These are phyloP conservation scores for Coniosporium tulheliwenetii DNA, from an alignment of 2,329 filamentous ascomycete genomes.

Conservation along the genomic window DNA sequence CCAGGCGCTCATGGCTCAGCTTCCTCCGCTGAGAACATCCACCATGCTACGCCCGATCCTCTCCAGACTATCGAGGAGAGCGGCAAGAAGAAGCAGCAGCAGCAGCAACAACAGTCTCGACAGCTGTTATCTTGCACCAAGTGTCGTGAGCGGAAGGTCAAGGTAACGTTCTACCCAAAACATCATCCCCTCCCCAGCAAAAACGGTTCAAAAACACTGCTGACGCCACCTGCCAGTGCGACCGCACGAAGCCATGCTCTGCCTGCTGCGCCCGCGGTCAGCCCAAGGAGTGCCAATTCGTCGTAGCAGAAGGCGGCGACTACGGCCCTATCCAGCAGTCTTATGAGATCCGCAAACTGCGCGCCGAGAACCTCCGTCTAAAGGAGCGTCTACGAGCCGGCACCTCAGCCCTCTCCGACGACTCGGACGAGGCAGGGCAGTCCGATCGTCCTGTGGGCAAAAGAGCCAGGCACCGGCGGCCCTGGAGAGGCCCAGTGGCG, in stretches of 20 bases:
- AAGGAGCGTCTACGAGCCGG: slow-evolving; percentile 24
- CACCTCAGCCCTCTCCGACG: slow-evolving; percentile 1
- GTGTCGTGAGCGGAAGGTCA: slow-evolving; percentile 32
- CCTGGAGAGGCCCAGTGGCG: neutral
- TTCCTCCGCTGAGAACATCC: slow-evolving; percentile 7
- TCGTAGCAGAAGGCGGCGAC: slow-evolving; percentile 27
- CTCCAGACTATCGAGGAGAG: slow-evolving; percentile 1
- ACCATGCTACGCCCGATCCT: neutral
- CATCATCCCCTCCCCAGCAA: too few relatives aligned
- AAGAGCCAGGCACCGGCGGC: too few relatives aligned
- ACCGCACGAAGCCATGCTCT: slow-evolving; percentile 32
- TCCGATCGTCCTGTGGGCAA: too few relatives aligned
- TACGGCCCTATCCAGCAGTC: slow-evolving; percentile 31
- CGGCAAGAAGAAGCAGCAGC: slow-evolving; percentile 18
- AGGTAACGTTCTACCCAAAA: slow-evolving; percentile 13
- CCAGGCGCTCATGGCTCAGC: slow-evolving; percentile 6
- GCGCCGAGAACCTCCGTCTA: slow-evolving; percentile 27
- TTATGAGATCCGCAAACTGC: slow-evolving; percentile 30
- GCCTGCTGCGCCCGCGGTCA: slow-evolving; percentile 31
- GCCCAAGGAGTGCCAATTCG: slow-evolving; percentile 31
- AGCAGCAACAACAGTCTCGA: slow-evolving; percentile 21
- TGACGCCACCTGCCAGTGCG: slow-evolving; percentile 20
- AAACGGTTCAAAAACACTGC: neutral
- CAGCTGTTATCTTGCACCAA: slow-evolving; percentile 33
- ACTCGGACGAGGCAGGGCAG: too few relatives aligned